Percentiles rank a stretch among this genome's conserved stretches.
Evolutionary conservation across 73 alveolate genomes (phyloP).

Genomic region (Paramecium sexaurelia): DNA sequence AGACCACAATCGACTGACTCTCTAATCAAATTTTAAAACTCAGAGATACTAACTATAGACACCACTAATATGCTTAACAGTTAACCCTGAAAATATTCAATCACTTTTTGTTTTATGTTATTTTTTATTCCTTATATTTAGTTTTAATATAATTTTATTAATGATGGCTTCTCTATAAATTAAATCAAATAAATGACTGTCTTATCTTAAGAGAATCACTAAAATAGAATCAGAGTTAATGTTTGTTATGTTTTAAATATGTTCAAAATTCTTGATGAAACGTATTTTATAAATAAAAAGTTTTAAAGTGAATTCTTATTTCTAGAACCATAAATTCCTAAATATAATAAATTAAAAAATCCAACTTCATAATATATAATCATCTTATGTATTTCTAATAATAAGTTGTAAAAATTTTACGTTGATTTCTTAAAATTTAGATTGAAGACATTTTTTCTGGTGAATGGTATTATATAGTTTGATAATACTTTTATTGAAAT

Average conservation of each 20-base stretch:
- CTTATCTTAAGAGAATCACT: neutral
- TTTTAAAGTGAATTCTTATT: no score
- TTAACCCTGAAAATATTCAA: neutral
- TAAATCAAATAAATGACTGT: no score
- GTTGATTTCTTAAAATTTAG: no score
- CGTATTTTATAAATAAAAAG: no score
- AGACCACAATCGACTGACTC: neutral
- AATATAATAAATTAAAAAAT: no score
- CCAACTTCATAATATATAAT: neutral
- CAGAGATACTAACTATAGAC: neutral
- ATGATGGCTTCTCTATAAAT: neutral
- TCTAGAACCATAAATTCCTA: no score
- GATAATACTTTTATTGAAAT: neutral
- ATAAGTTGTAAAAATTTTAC: no score
- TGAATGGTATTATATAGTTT: no score
- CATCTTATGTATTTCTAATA: neutral
- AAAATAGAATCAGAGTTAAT: no score
- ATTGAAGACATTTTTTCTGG: no score
- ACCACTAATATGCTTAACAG: neutral
- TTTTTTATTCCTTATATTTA: neutral
- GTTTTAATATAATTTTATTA: no score
- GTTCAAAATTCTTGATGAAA: neutral
- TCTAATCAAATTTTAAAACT: neutral
- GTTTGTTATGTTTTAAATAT: no score
- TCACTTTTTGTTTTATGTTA: neutral